These are phyloP conservation scores for Aureobasidium sp. DNA, from an alignment of 2,329 filamentous ascomycete species.

Conservation along the genomic window DNA sequence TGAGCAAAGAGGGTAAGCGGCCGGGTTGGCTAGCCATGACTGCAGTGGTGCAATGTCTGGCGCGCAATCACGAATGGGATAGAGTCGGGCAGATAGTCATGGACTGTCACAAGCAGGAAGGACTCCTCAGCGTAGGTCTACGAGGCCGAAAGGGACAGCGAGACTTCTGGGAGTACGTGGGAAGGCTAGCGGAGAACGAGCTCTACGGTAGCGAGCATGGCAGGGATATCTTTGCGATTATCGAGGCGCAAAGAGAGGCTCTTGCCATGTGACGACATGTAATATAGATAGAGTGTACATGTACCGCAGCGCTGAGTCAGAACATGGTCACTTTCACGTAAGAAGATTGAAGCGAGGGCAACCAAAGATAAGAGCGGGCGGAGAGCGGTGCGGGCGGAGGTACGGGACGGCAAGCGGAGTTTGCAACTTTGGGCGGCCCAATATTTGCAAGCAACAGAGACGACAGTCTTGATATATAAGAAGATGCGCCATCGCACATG, in stretches of 20 bases:
- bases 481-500: background rate
- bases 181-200: constrained; percentile 15
- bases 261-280: background rate
- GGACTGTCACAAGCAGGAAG: constrained; percentile 28
- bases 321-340: background rate
- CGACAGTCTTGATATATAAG: background rate
- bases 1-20: constrained; percentile 31
- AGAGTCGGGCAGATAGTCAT: constrained; percentile 27
- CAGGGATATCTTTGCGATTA: background rate
- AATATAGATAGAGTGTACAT: background rate
- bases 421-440: background rate
- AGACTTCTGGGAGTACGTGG: constrained; percentile 23
- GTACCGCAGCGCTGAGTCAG: background rate
- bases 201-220: constrained; percentile 1
- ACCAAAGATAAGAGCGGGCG: background rate
- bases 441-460: background rate
- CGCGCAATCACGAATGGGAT: constrained; percentile 28
- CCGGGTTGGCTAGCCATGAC: constrained; percentile 35
- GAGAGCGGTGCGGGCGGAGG: background rate
- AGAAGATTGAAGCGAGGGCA: background rate
- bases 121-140: constrained; percentile 19
- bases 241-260: background rate
- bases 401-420: background rate
- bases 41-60: constrained; percentile 31
- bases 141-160: constrained; percentile 20